Conservation (phyloP, 208 protist genomes). For the Leishmania aethiopica region DNA sequence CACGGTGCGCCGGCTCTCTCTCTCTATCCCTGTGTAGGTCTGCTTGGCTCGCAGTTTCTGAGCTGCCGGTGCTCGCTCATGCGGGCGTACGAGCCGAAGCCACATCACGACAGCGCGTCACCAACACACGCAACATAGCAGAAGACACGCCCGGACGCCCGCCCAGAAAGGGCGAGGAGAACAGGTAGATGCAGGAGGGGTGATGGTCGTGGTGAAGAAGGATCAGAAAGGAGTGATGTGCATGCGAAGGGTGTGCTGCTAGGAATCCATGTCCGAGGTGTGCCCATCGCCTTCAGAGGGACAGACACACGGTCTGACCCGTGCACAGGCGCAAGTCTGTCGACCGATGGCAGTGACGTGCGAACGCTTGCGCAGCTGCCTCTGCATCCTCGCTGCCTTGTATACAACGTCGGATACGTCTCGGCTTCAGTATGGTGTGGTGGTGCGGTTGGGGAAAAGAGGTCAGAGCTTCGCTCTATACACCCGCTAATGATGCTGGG, state of each 20-base stretch:
- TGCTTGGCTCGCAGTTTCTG: not conserved
- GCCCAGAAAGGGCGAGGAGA: not conserved
- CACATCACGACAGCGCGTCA: not conserved
- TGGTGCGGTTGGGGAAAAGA: not conserved
- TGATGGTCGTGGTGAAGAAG: not conserved
- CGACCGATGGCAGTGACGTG: not conserved
- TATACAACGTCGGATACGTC: not conserved
- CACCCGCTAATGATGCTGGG: not conserved
- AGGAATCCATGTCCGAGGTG: not conserved
- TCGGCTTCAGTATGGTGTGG: not conserved
- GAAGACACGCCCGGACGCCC: not conserved
- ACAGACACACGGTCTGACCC: not conserved
- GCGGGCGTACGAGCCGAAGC: not conserved
- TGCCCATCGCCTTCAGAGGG: not conserved
- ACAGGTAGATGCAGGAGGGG: not conserved
- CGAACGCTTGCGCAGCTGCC: not conserved
- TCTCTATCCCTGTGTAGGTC: not conserved
- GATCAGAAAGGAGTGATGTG: not conserved
- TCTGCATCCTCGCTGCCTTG: not conserved
- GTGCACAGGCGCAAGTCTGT: not conserved
- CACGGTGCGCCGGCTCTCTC: not conserved
- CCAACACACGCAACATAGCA: not conserved
- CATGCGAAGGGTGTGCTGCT: not conserved
- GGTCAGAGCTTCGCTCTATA: not conserved
- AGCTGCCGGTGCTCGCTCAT: not conserved